Evolutionary conservation across 768 basidiomycete species (phyloP).

Genomic region (Xerocomellus chrysenteron): DNA sequence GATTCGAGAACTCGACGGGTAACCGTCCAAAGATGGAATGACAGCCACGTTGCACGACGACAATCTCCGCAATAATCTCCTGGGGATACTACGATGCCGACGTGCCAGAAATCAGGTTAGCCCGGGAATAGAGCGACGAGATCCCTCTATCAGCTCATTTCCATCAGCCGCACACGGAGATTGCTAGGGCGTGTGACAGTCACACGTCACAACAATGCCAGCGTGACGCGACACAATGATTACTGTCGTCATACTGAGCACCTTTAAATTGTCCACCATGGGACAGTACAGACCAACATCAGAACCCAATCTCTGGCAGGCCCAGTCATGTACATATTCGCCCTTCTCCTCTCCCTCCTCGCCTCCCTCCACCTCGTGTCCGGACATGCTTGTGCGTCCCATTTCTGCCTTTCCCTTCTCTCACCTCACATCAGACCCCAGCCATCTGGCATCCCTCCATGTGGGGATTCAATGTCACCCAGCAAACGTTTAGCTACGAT

Average conservation of each 20-base stretch:
- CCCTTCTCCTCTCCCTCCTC: background rate
- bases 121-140: background rate
- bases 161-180: background rate
- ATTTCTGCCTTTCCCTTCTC: too few relatives aligned
- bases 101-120: too few relatives aligned
- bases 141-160: background rate
- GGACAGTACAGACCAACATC: too few relatives aligned
- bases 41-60: conserved; percentile 8
- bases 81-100: background rate
- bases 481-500: conserved; percentile 52
- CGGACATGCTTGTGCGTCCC: conserved; percentile 20
- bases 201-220: conserved; percentile 7
- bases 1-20: conserved; percentile 8
- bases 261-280: too few relatives aligned
- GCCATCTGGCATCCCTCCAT: conserved; percentile 59
- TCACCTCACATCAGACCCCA: conserved; percentile 15
- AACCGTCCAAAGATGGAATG: background rate
- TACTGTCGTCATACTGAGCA: background rate
- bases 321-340: conserved; percentile 10
- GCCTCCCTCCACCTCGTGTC: conserved; percentile 6
- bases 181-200: conserved; percentile 3
- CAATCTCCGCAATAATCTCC: conserved; percentile 19
- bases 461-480: conserved; percentile 70
- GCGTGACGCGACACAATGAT: conserved; percentile 2
- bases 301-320: conserved; percentile 15